These are phyloP conservation scores for Wickerhamiella bombiphila DNA, from an alignment of 805 yeast species.

Conservation along the genomic window DNA sequence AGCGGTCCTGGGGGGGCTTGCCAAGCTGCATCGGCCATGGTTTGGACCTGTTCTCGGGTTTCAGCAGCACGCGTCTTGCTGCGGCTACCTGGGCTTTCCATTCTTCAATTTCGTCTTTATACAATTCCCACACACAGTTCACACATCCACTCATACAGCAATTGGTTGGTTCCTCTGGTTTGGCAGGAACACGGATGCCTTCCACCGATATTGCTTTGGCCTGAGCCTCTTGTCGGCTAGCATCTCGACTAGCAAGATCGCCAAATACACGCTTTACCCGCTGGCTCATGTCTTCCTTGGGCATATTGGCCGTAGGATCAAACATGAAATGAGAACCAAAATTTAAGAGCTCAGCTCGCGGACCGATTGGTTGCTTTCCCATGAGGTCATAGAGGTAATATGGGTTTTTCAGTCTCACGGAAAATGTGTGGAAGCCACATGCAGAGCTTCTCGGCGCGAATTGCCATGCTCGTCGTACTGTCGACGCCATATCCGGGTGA, in stretches of 20 bases:
- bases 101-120: conserved; percentile 70
- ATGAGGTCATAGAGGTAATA: conserved; percentile 13
- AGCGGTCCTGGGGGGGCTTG: conserved; percentile 26
- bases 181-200: conserved; percentile 68
- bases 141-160: conserved; percentile 97
- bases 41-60: conserved; percentile 25
- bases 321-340: conserved; percentile 7
- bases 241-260: conserved; percentile 22
- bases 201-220: conserved; percentile 27
- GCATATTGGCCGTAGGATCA: conserved; percentile 12
- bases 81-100: conserved; percentile 61
- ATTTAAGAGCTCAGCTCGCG: not conserved
- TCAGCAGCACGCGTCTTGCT: conserved; percentile 20
- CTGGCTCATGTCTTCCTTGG: conserved; percentile 14
- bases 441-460: too few relatives aligned
- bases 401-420: conserved; percentile 10
- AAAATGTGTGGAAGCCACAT: conserved; percentile 6
- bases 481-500: too few relatives aligned
- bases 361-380: conserved; percentile 3
- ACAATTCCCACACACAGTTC: conserved; percentile 93
- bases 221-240: conserved; percentile 22
- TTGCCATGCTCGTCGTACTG: too few relatives aligned
- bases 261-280: conserved; percentile 23
- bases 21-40: conserved; percentile 56
- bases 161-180: conserved; percentile 82